These are phyloP conservation scores for Microthlaspi erraticum DNA, from an alignment of 345 rosid genomes.

Conservation along the genomic window DNA sequence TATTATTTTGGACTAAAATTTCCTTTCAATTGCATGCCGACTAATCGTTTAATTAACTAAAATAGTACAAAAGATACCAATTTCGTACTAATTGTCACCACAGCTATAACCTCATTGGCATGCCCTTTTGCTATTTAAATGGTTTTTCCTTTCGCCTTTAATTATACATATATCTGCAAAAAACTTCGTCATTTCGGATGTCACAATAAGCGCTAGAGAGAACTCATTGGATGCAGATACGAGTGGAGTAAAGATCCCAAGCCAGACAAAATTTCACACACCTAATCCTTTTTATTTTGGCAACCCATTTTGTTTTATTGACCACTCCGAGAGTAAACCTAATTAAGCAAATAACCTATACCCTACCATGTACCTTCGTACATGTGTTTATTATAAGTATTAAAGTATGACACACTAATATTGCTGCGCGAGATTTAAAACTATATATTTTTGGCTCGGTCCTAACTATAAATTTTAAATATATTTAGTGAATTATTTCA, in stretches of 20 bases:
- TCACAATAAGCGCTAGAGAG: conserved; percentile 32
- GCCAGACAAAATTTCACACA: conserved; percentile 35
- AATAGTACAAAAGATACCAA: too few species aligned
- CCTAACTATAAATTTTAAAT: background rate
- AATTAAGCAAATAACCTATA: conserved; percentile 32
- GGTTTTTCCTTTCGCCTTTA: conserved; percentile 13
- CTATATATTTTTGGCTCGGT: background rate
- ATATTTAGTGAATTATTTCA: background rate
- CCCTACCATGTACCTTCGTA: conserved; percentile 29
- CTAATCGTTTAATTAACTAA: too few species aligned
- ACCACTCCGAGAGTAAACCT: conserved; percentile 31
- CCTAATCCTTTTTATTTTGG: conserved; percentile 33
- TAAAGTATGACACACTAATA: background rate
- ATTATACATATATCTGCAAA: background rate
- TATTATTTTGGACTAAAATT: too few species aligned
- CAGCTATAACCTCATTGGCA: background rate
- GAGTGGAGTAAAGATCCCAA: conserved; percentile 45
- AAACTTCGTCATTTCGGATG: conserved; percentile 40
- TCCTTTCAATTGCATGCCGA: too few species aligned
- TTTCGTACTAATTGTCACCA: conserved; percentile 7
- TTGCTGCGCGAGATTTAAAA: conserved; percentile 6
- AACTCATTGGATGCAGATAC: conserved; percentile 42
- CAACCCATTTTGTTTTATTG: conserved; percentile 26
- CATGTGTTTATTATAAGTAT: conserved; percentile 25
- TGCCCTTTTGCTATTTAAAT: conserved; percentile 22